Evolutionary conservation across 2,329 filamentous ascomycete species (phyloP).

Genomic region (Cordyceps fumosorosea): DNA sequence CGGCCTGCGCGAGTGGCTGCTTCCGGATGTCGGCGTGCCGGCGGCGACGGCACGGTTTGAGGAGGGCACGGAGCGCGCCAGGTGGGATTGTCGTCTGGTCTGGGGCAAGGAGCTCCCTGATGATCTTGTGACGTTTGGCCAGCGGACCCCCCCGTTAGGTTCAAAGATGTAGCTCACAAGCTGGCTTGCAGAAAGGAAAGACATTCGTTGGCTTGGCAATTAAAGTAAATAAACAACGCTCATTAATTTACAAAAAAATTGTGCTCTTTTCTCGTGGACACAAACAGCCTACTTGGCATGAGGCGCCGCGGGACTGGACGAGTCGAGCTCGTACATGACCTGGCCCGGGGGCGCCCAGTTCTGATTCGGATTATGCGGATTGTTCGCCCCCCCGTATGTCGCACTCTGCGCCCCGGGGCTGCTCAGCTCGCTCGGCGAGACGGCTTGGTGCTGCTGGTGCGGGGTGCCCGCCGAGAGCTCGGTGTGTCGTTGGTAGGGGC

Average conservation of each 20-base stretch:
- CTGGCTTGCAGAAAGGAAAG: neutral
- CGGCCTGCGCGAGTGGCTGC: constrained; percentile 12
- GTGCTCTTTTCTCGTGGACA: neutral
- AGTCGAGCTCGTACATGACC: constrained; percentile 8
- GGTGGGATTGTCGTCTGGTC: constrained; percentile 13
- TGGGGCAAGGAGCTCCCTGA: constrained; percentile 12
- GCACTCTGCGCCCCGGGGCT: neutral
- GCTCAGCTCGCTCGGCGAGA: constrained; percentile 5
- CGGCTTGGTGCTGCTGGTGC: neutral
- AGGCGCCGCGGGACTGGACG: neutral
- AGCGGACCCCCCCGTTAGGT: neutral
- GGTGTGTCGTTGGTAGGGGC: neutral
- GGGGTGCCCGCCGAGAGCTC: neutral
- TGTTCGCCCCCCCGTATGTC: neutral
- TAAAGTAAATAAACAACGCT: neutral
- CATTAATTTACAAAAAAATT: neutral
- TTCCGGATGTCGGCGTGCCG: neutral
- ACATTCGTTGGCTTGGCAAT: no score
- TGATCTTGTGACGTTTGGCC: constrained; percentile 6
- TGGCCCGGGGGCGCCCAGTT: neutral
- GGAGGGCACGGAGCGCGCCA: constrained; percentile 9
- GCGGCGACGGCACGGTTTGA: neutral
- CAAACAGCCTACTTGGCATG: neutral
- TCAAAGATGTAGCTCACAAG: constrained; percentile 14
- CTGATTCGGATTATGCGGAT: neutral